Conservation (phyloP, 495 filamentous ascomycete species). For the Penicillium lagena region DNA sequence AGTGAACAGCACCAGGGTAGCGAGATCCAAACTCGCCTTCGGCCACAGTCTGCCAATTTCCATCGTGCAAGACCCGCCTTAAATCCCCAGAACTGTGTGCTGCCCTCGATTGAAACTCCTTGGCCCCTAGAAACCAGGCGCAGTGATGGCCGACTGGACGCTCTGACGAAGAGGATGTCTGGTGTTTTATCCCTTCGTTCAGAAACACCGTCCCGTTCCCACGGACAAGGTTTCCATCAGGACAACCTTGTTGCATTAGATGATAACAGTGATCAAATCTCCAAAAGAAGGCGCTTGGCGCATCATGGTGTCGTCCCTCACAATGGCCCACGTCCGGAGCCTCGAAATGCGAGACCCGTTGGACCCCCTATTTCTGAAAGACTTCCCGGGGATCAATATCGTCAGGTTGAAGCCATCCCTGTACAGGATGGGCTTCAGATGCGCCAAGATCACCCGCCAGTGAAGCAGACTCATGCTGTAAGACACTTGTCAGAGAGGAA, state of each 20-base stretch:
- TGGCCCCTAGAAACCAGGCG: conserved; percentile 19
- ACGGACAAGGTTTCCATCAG: conserved; percentile 10
- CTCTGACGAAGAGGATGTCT: conserved; percentile 27
- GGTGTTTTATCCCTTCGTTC: conserved; percentile 18
- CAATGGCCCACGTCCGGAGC: conserved; percentile 3
- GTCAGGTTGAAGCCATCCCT: conserved; percentile 11
- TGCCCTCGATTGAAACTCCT: conserved; percentile 37
- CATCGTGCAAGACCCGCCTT: conserved; percentile 10
- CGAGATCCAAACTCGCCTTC: conserved; percentile 12
- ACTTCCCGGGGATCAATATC: conserved; percentile 13
- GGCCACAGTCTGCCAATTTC: conserved; percentile 8
- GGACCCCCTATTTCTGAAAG: conserved; percentile 8
- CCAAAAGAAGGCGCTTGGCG: conserved; percentile 29
- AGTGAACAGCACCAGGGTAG: conserved; percentile 13
- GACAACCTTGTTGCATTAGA: conserved; percentile 3
- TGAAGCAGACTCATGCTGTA: conserved; percentile 10
- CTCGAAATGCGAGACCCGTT: conserved; percentile 9
- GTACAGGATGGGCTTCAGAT: conserved; percentile 12
- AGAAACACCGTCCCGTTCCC: conserved; percentile 23
- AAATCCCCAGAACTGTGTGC: conserved; percentile 23
- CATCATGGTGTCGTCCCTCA: conserved; percentile 11
- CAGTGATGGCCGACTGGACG: conserved; percentile 22
- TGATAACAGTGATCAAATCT: conserved; percentile 12
- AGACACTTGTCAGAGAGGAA: conserved; percentile 10
- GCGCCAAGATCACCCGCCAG: conserved; percentile 15